phyloP scores from a whole-genome alignment of 257 asterid species.

The Coffea eugenioides region DNA sequence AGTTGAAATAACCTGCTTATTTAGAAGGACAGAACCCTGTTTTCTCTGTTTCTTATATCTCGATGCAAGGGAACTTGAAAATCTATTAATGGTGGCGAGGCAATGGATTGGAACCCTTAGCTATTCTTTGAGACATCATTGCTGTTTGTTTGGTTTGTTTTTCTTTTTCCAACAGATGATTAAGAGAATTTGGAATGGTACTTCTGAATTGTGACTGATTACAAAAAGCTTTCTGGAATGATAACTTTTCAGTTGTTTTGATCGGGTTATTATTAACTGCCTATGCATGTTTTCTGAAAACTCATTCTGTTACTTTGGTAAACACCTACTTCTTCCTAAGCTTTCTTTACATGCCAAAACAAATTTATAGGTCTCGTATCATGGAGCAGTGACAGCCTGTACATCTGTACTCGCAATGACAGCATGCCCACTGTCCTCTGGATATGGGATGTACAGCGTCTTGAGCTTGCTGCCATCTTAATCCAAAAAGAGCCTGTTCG shows the following conservation, averaged over 20 bases:
- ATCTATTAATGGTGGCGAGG: neutral
- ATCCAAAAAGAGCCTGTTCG: slow-evolving; percentile 91
- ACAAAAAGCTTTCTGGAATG: neutral
- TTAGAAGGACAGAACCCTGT: neutral
- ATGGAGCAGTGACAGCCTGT: slow-evolving; percentile 91
- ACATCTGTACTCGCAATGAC: slow-evolving; percentile 87
- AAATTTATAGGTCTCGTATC: slow-evolving; percentile 73
- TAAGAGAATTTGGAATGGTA: neutral
- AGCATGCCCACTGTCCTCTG: slow-evolving; percentile 95
- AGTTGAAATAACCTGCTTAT: neutral
- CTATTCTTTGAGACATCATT: neutral
- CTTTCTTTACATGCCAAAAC: neutral
- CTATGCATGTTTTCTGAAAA: neutral
- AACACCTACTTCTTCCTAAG: slow-evolving; percentile 1
- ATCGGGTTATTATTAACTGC: neutral
- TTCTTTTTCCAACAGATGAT: neutral
- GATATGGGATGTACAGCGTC: slow-evolving; percentile 90
- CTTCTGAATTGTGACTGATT: neutral
- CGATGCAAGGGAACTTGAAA: neutral
- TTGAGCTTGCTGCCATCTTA: slow-evolving; percentile 87
- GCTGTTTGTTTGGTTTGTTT: neutral
- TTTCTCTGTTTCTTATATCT: neutral
- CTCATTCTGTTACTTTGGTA: neutral
- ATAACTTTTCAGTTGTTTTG: neutral
- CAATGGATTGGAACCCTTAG: neutral